Percentiles rank a stretch among this genome's conserved stretches.
Conservation (phyloP, 345 rosid genomes). For the Camelina hispida region DNA sequence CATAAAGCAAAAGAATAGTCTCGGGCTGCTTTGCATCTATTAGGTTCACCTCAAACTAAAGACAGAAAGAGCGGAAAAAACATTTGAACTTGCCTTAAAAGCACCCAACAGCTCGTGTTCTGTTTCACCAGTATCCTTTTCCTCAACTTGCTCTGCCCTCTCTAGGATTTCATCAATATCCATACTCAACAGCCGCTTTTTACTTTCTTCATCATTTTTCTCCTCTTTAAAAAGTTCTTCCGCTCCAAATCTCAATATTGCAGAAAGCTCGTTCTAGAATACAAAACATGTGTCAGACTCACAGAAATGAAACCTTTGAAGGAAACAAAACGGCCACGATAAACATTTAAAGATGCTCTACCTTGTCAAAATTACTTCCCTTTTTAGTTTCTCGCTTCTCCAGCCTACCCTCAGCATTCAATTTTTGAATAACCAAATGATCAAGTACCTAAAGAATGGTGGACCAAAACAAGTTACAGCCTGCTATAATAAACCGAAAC, state of each 20-base stretch:
- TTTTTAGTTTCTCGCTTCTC: constrained; percentile 99
- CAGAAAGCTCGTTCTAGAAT: constrained; percentile 90
- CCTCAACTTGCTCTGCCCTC: constrained; percentile 98
- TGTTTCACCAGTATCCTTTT: constrained; percentile 65
- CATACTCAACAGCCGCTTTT: constrained; percentile 84
- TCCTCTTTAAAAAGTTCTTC: constrained; percentile 99
- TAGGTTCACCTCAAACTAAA: constrained; percentile 21
- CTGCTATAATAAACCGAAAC: constrained; percentile 15
- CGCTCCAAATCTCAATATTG: constrained; percentile 97
- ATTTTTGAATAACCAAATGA: constrained; percentile 97
- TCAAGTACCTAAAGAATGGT: constrained; percentile 80
- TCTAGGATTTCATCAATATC: constrained; percentile 98
- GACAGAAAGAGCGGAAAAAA: background rate
- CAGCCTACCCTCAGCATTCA: constrained; percentile 98
- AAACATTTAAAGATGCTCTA: constrained; percentile 38
- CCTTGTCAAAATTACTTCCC: constrained; percentile 90
- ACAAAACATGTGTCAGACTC: constrained; percentile 9
- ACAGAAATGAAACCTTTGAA: constrained; percentile 10
- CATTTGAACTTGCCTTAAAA: constrained; percentile 75
- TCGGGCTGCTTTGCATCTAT: constrained; percentile 12
- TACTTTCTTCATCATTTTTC: constrained; percentile 95
- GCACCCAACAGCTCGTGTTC: constrained; percentile 89
- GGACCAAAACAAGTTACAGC: constrained; percentile 30
- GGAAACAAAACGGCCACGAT: background rate
- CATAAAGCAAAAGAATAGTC: background rate